A percentile compares a stretch with the other conserved stretches of the same genome.
Conservation (phyloP, 1,284 basidiomycete species). For the Malassezia cuniculi region DNA sequence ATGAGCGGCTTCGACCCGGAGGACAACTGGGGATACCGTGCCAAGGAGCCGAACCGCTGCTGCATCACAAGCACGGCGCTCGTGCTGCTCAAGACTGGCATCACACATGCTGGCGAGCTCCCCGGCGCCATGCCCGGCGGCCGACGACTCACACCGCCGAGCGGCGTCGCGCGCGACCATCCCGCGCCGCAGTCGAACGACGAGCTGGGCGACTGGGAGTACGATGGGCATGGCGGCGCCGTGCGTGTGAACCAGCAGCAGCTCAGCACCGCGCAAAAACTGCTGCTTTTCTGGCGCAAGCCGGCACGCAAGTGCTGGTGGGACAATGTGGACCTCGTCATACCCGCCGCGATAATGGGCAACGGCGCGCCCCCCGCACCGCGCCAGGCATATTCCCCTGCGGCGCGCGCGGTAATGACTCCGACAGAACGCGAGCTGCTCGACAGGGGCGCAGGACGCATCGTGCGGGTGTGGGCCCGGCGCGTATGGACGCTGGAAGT, state of each 20-base stretch:
- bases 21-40: conserved; percentile 92
- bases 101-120: conserved; percentile 58
- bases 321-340: conserved; percentile 86
- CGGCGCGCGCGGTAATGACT: conserved; percentile 24
- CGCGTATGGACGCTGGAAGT: conserved; percentile 98
- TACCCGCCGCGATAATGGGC: conserved; percentile 45
- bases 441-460: conserved; percentile 29
- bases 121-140: conserved; percentile 20
- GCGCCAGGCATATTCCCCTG: background rate
- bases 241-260: conserved; percentile 64
- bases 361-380: conserved; percentile 1
- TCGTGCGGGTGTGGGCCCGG: conserved; percentile 66
- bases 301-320: conserved; percentile 99
- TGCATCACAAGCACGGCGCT: conserved; percentile 97
- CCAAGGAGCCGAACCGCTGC: conserved; percentile 83
- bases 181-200: conserved; percentile 3
- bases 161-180: conserved; percentile 14
- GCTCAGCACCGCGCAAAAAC: conserved; percentile 93
- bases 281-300: conserved; percentile 96
- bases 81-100: conserved; percentile 92
- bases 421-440: conserved; percentile 30
- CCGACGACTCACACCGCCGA: conserved; percentile 7
- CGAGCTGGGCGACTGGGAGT: conserved; percentile 12
- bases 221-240: conserved; percentile 35
- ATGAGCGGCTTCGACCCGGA: conserved; percentile 97